Conservation (phyloP, 805 yeast genomes). For the Schwanniomyces pseudopolymorphus region DNA sequence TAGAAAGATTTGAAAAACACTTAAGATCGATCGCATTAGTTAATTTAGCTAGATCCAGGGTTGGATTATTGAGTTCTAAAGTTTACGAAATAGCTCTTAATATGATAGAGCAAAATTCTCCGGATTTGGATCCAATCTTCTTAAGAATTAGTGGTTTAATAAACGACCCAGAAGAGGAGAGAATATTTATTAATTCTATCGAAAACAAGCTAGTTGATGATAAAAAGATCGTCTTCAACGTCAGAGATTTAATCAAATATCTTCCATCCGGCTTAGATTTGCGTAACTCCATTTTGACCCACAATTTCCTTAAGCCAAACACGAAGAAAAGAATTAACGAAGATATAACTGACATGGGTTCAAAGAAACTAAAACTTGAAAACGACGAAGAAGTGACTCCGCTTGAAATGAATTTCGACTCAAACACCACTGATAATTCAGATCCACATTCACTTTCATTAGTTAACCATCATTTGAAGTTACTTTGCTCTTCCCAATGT, state of each 20-base stretch:
- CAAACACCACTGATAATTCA: conserved; percentile 17
- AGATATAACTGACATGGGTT: conserved; percentile 12
- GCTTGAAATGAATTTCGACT: conserved; percentile 10
- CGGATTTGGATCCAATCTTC: conserved; percentile 40
- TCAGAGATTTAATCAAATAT: conserved; percentile 30
- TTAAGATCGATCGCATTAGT: conserved; percentile 65
- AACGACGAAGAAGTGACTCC: conserved; percentile 19
- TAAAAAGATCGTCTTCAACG: conserved; percentile 35
- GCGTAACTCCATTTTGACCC: conserved; percentile 44
- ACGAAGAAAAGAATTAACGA: conserved; percentile 18
- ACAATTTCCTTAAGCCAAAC: conserved; percentile 39
- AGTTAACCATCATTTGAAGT: conserved; percentile 65
- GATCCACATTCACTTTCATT: conserved; percentile 28
- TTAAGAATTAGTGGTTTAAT: conserved; percentile 48
- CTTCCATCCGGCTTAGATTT: conserved; percentile 45
- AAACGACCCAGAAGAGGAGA: conserved; percentile 47
- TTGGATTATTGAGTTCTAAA: conserved; percentile 67
- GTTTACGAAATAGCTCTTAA: conserved; percentile 61
- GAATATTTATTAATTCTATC: conserved; percentile 21
- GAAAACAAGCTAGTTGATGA: conserved; percentile 35
- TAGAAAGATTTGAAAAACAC: conserved; percentile 64
- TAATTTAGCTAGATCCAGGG: conserved; percentile 59
- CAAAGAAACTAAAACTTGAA: conserved; percentile 24
- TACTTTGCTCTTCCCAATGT: conserved; percentile 52
- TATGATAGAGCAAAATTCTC: conserved; percentile 57